Base-by-base conservation (phyloP, 768 basidiomycete species). In the Boletus subparvulus region DNA sequence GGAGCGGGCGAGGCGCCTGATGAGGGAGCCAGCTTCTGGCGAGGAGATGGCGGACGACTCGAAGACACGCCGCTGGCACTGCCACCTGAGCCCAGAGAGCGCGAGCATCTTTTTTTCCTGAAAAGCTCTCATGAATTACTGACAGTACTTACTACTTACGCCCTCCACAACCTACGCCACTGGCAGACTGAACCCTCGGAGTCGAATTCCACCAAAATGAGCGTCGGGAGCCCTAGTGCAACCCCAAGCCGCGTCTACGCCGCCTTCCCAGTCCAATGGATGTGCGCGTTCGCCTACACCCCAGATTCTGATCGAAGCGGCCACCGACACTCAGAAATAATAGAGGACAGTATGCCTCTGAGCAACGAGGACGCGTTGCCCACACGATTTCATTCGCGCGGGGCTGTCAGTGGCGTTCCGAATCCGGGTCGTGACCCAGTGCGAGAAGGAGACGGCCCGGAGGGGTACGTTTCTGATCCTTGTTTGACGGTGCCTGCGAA, bases 221-320 rank as follows among this genome's bases (percentile, higher is more conserved):
- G 12, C 37, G 3, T 12, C 12, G 1, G 35, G 35, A 45, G 10
- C 33, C 11, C 39, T 4, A 19, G 3, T 35, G 3, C 21, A 13
- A 50, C 47, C 14, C 43, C 48, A 26, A 36, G 39, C 3, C n/a
- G 17, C 26, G 26, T 16, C 41, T 16, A 17, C 7, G 4, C 42
- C 2, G 44, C 42, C 16, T 56, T 45, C 17, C 51, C 56, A 6
- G 39, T 46, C 24, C 56, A 54, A 42, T 55, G 56, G 65, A 46
- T 50, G 28, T 47, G 12, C 19, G 37, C 56, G 9, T 67, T 64
- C 21, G 56, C 62, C 32, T 57, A 67, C 28, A 59, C 56, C n/a
- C 65, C 67, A 11, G 47, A 58, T 8, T 30, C 56, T 10, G 45
- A 35, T 43, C 44, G 19, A 11, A 42, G 33, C 5, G 10, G 24